Conservation (phyloP, 805 yeast genomes). For the Yarrowia sp. region DNA sequence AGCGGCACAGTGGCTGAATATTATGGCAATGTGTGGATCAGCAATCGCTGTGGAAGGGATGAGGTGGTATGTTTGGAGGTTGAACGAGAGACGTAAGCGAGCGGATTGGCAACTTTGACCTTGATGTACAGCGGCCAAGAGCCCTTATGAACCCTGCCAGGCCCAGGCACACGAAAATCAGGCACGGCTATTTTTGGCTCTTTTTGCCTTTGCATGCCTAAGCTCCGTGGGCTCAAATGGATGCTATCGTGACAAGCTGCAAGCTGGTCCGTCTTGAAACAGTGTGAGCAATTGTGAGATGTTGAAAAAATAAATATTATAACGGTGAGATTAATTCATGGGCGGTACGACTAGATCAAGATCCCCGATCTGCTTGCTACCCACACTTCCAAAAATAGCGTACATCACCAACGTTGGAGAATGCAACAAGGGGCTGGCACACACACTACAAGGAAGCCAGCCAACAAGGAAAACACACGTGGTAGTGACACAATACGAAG, state of each 20-base stretch:
- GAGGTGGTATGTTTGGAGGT: neutral
- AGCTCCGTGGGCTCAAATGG: neutral
- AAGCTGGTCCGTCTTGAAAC: too few relatives aligned
- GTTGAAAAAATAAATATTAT: too few relatives aligned
- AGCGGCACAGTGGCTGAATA: neutral
- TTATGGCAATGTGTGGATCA: too few relatives aligned
- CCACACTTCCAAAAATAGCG: neutral
- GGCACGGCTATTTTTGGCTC: conserved; percentile 23
- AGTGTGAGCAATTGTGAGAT: too few relatives aligned
- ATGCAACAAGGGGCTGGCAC: conserved; percentile 9
- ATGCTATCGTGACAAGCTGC: too few relatives aligned
- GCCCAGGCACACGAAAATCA: conserved; percentile 1
- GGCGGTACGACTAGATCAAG: neutral
- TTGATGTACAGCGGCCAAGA: neutral
- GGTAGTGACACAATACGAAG: neutral
- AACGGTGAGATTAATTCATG: too few relatives aligned
- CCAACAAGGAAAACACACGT: conserved; percentile 9
- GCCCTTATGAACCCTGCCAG: conserved; percentile 16
- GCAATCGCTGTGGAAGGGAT: too few relatives aligned
- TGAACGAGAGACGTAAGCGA: neutral
- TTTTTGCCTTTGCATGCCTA: neutral
- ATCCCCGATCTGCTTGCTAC: neutral
- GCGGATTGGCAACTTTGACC: too few relatives aligned
- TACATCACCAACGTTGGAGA: conserved; percentile 16
- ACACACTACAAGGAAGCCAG: neutral